A percentile compares a stretch with the other conserved stretches of the same genome.
phyloP scores from a whole-genome alignment of 192 early-diverging fungal species.

The Umbelopsis sp. region DNA sequence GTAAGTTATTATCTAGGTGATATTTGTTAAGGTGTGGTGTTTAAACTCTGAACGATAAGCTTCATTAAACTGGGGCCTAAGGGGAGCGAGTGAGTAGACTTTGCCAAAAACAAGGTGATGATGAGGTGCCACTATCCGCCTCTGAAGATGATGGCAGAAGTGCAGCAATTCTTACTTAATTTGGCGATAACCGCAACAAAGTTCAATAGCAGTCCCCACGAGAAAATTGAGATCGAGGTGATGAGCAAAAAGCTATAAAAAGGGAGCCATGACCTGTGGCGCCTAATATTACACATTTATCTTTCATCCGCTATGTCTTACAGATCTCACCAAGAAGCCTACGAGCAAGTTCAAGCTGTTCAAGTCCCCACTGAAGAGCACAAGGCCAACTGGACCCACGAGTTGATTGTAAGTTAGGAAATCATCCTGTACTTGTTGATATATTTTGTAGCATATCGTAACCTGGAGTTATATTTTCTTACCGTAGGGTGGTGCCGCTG shows the following conservation, averaged over 20 bases:
- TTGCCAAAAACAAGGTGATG: conserved; percentile 9
- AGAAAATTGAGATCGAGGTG: conserved; percentile 2
- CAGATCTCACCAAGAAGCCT: conserved; percentile 22
- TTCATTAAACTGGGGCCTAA: too few species aligned
- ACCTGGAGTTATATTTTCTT: conserved; percentile 26
- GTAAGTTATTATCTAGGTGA: too few species aligned
- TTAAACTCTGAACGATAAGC: too few species aligned
- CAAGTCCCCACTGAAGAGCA: conserved; percentile 21
- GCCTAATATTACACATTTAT: neutral
- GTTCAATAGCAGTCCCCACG: neutral
- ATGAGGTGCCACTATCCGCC: neutral
- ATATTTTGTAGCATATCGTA: neutral
- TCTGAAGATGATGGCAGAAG: neutral
- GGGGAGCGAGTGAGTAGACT: neutral
- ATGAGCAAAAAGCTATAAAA: conserved; percentile 6
- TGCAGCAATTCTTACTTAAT: conserved; percentile 16
- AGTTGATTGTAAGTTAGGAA: conserved; percentile 11
- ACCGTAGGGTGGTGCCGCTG: conserved; percentile 38
- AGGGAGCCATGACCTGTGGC: neutral
- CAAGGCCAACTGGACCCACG: conserved; percentile 29
- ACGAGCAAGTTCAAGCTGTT: conserved; percentile 18
- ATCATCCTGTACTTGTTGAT: neutral
- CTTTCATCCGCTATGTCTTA: neutral
- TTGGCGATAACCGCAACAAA: neutral
- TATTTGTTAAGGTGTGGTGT: too few species aligned